Conservation (phyloP, 1,284 basidiomycete genomes). For the Boletellus deceptivus region DNA sequence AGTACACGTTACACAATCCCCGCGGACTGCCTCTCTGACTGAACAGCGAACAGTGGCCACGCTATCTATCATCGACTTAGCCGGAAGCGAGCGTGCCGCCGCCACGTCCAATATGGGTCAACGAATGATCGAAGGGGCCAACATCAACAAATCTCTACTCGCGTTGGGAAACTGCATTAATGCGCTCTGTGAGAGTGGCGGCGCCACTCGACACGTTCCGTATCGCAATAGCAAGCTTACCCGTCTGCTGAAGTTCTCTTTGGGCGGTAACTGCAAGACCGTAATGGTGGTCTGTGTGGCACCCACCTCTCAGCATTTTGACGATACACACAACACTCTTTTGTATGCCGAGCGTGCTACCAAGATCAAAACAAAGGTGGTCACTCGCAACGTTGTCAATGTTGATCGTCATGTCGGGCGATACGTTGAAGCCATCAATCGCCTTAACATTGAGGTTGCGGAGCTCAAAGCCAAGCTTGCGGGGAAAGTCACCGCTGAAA, state of each 20-base stretch:
- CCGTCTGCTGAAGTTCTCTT: constrained; percentile 91
- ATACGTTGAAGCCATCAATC: constrained; percentile 92
- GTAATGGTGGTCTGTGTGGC: constrained; percentile 98
- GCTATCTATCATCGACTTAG: constrained; percentile 94
- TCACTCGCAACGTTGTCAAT: constrained; percentile 90
- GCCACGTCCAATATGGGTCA: constrained; percentile 97
- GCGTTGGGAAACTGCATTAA: constrained; percentile 97
- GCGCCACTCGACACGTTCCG: constrained; percentile 82
- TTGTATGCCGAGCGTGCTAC: constrained; percentile 95
- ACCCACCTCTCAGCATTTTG: constrained; percentile 91
- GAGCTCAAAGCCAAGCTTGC: constrained; percentile 86
- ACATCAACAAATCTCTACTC: constrained; percentile 96
- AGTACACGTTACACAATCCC: constrained; percentile 85
- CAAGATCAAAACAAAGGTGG: constrained; percentile 93
- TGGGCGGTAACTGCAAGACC: constrained; percentile 97
- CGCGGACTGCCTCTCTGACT: constrained; percentile 76
- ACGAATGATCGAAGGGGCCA: constrained; percentile 94
- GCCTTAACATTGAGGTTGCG: constrained; percentile 78
- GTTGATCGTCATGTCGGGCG: constrained; percentile 90
- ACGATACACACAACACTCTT: constrained; percentile 96
- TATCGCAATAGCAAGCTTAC: constrained; percentile 98
- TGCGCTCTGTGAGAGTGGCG: constrained; percentile 88
- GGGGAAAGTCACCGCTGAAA: constrained; percentile 62
- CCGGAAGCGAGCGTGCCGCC: constrained; percentile 92
- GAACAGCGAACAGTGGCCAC: constrained; percentile 84